phyloP scores from a whole-genome alignment of 73 alveolate species.

The Paramecium primaurelia region DNA sequence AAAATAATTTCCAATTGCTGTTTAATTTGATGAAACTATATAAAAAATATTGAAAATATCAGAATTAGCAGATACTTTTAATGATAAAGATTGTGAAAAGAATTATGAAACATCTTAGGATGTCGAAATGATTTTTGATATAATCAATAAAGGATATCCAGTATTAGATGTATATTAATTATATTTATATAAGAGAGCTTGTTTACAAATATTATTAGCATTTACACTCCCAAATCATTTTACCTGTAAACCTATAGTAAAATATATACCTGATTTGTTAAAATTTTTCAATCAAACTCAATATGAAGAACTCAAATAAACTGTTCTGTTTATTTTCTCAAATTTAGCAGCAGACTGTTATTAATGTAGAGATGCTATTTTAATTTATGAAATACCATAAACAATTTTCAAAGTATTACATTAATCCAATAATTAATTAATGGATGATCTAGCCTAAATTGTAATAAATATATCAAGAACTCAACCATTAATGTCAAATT shows the following conservation, averaged over 20 bases:
- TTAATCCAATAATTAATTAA: background rate
- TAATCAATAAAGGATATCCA: background rate
- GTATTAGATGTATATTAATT: background rate
- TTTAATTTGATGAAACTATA: background rate
- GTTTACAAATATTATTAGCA: slow-evolving; percentile 3
- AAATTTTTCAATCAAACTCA: background rate
- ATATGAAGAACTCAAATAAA: background rate
- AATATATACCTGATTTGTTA: background rate
- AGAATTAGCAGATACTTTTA: background rate
- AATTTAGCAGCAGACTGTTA: slow-evolving; percentile 12
- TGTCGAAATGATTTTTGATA: background rate
- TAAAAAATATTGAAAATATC: background rate
- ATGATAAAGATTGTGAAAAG: background rate
- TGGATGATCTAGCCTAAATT: background rate
- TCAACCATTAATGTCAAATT: background rate
- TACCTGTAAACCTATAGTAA: background rate
- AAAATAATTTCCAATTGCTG: background rate
- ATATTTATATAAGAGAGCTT: background rate
- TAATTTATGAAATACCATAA: slow-evolving; percentile 9
- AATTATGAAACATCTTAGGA: background rate
- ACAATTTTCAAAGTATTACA: background rate
- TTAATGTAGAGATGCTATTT: slow-evolving; percentile 10
- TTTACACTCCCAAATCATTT: background rate
- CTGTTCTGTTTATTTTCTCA: background rate
- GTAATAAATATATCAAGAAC: background rate